Evolutionary conservation across 805 yeast genomes (phyloP), one percentile per base, ranked within the genome.

Genomic region (Metschnikowia cerradonensis): DNA sequence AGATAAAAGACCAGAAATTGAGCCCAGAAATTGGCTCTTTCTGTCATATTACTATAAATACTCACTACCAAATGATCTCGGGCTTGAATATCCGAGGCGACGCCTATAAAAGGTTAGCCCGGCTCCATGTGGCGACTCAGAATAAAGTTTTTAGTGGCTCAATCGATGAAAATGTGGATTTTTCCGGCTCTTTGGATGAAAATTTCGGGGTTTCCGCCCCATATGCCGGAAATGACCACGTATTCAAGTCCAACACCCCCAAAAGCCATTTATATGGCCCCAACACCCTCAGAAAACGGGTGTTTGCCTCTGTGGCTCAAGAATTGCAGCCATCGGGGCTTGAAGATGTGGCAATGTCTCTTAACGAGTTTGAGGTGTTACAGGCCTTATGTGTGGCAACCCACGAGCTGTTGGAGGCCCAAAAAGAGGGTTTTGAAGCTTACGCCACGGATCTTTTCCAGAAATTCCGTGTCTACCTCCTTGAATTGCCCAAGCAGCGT

Each of bases 291-390:
- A 37, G 17, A 19, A 36, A 32, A 23, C 20, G 34, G n/a, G 36
- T 7, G 1, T 22, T 38, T 14, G 32, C 11, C 20, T 6, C 20
- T 23, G 10, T 30, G 45, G 43, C 23, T 14, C 17, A 32, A 23
- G n/a, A 17, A 5, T 43, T 39, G 20, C 38, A 38, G 13, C 44
- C 46, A 8, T 14, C 41, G 36, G 11, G 33, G 3, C 35, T 47
- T 11, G 40, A 23, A 2, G 11, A 32, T 4, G 73, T 76, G 15
- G 78, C 80, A 14, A 70, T 80, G 52, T 66, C 80, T 1, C 66
- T 72, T 37, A 78, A 76, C 51, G 86, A 83, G 60, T 72, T 73
- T 51, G 87, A 84, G 54, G 75, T 78, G 4, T 67, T 84, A 52
- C 56, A 78, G 41, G 86, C 89, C 0, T 65, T 86, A 26, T 80